Evolutionary conservation across 192 early-diverging fungal species (phyloP).

Genomic region (Linnemannia exigua): DNA sequence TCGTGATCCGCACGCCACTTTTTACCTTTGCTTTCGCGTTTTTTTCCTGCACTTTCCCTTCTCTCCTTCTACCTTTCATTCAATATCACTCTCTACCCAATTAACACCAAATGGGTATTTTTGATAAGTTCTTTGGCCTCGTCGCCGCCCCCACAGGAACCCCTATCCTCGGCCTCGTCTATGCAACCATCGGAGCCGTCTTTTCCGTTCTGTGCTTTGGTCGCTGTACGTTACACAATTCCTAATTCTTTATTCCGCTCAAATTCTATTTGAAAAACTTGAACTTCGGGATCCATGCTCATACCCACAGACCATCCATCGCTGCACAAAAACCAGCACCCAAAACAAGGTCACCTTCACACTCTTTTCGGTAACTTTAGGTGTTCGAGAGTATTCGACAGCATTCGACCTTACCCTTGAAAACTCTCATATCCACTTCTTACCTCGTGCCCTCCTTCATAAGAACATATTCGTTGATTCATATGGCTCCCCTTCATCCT

Average conservation of each 20-base stretch:
- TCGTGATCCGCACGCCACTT: neutral
- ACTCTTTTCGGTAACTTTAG: too few relatives aligned
- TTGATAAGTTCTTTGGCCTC: constrained; percentile 52
- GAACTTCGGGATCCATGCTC: too few relatives aligned
- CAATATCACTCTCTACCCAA: neutral
- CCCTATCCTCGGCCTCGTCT: constrained; percentile 28
- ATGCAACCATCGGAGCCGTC: constrained; percentile 26
- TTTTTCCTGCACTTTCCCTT: constrained; percentile 5
- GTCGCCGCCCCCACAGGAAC: constrained; percentile 21
- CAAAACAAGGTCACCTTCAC: too few relatives aligned
- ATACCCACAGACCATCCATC: neutral
- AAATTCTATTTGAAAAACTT: too few relatives aligned
- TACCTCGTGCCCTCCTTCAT: neutral
- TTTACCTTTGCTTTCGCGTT: neutral
- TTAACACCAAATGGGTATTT: constrained; percentile 11
- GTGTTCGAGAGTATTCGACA: too few relatives aligned
- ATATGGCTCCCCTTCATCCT: neutral
- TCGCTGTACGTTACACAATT: constrained; percentile 35
- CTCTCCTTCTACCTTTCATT: neutral
- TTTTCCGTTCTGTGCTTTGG: constrained; percentile 30
- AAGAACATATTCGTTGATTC: too few relatives aligned
- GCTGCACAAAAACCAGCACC: neutral
- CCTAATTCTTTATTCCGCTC: neutral
- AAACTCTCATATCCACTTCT: neutral
- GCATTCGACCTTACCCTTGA: neutral